These are phyloP conservation scores for Pseudogymnoascus sp. DNA, from an alignment of 2,329 filamentous ascomycete genomes.

Conservation along the genomic window DNA sequence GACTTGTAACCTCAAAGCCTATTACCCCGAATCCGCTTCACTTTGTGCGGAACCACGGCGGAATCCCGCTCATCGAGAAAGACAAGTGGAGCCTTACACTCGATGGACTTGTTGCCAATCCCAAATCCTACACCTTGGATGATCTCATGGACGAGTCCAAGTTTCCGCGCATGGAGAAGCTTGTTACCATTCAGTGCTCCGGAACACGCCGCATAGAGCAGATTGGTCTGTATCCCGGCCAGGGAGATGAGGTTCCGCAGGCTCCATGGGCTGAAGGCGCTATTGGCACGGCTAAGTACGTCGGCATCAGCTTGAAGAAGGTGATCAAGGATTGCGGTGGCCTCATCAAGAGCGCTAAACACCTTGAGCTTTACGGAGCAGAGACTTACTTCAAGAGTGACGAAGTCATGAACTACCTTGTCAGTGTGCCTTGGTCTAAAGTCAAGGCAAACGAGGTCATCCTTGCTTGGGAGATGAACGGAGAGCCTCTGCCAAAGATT, in stretches of 20 bases:
- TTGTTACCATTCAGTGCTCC: slow-evolving; percentile 57
- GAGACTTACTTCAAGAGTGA: slow-evolving; percentile 67
- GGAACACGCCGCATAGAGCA: slow-evolving; percentile 63
- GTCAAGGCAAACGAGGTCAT: slow-evolving; percentile 59
- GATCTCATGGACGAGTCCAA: slow-evolving; percentile 52
- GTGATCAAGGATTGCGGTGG: slow-evolving; percentile 64
- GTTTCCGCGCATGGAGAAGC: slow-evolving; percentile 52
- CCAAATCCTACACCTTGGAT: slow-evolving; percentile 46
- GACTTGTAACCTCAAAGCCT: slow-evolving; percentile 43
- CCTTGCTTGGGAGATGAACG: slow-evolving; percentile 62
- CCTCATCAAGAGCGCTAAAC: slow-evolving; percentile 43
- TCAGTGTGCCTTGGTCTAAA: slow-evolving; percentile 59
- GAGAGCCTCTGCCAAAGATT: slow-evolving; percentile 50
- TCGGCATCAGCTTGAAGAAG: slow-evolving; percentile 58
- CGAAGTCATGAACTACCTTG: slow-evolving; percentile 57
- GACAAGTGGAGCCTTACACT: slow-evolving; percentile 46
- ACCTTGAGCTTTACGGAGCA: slow-evolving; percentile 61
- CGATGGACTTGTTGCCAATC: slow-evolving; percentile 53
- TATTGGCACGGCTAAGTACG: slow-evolving; percentile 56
- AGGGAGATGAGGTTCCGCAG: slow-evolving; percentile 50
- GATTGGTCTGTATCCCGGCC: slow-evolving; percentile 54
- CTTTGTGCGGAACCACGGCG: slow-evolving; percentile 66
- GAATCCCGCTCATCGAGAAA: slow-evolving; percentile 56
- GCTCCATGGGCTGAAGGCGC: slow-evolving; percentile 57
- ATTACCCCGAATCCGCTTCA: slow-evolving; percentile 56